Percentiles rank a stretch among this genome's conserved stretches.
Conservation (phyloP, 768 basidiomycete species). For the Botryobasidium botryosum region DNA sequence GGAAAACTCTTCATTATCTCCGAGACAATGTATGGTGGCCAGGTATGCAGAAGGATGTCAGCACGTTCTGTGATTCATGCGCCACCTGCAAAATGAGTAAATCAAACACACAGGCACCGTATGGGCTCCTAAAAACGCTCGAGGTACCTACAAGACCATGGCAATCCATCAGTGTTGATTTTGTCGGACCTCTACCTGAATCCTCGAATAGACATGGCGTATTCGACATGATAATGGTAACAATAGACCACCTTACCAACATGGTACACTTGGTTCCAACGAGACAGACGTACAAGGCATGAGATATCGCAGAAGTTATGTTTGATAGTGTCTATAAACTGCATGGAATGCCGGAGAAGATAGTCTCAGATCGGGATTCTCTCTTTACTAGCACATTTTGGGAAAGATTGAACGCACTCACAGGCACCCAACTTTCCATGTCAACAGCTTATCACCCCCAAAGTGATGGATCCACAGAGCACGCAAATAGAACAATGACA, state of each 20-base stretch:
- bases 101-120: background rate
- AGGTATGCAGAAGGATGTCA: background rate
- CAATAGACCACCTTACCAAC: conserved; percentile 16
- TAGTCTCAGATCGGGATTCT: conserved; percentile 16
- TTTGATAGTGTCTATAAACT: conserved; percentile 11
- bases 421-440: conserved; percentile 11
- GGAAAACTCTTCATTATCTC: conserved; percentile 1
- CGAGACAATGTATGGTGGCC: conserved; percentile 4
- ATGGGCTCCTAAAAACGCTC: conserved; percentile 3
- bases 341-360: conserved; percentile 15
- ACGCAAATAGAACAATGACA: conserved; percentile 10
- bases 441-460: conserved; percentile 17
- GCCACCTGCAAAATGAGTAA: background rate
- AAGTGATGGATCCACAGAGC: conserved; percentile 15
- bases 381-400: conserved; percentile 16
- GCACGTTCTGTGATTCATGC: background rate
- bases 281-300: conserved; percentile 13
- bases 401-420: conserved; percentile 6
- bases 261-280: conserved; percentile 18
- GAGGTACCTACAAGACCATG: conserved; percentile 1
- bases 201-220: conserved; percentile 11
- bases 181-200: conserved; percentile 4
- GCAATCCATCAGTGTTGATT: conserved; percentile 4
- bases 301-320: conserved; percentile 14
- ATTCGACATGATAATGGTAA: conserved; percentile 19